These are phyloP conservation scores for Zizania latifolia DNA, from an alignment of 176 grass and related monocot genomes.

Conservation along the genomic window DNA sequence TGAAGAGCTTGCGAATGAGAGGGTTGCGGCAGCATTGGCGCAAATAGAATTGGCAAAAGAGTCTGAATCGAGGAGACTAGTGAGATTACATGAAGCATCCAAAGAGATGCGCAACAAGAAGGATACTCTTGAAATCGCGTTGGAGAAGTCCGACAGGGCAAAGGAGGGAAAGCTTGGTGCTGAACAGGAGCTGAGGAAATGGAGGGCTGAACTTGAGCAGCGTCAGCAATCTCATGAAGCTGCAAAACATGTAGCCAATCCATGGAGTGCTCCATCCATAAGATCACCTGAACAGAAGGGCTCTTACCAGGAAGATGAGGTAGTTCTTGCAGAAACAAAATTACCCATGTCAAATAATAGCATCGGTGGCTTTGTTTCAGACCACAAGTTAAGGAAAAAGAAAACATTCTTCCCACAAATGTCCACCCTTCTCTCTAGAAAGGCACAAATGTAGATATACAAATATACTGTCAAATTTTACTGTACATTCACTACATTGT, in stretches of 20 bases:
- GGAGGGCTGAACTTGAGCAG: constrained; percentile 71
- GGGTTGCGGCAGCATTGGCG: constrained; percentile 44
- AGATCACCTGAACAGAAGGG: constrained; percentile 25
- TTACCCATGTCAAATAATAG: constrained; percentile 24
- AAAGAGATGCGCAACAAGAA: constrained; percentile 46
- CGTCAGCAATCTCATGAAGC: constrained; percentile 53
- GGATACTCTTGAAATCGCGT: constrained; percentile 41
- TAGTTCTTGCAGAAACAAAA: constrained; percentile 26
- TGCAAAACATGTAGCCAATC: constrained; percentile 43
- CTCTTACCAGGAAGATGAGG: constrained; percentile 33
- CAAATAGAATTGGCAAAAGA: constrained; percentile 65
- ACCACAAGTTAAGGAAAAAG: constrained; percentile 55
- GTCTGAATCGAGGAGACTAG: constrained; percentile 52
- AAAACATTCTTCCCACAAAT: constrained; percentile 63
- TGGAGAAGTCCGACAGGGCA: constrained; percentile 62
- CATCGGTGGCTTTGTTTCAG: constrained; percentile 18
- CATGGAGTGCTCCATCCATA: constrained; percentile 22
- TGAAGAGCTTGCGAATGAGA: constrained; percentile 59
- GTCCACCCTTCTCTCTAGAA: constrained; percentile 51
- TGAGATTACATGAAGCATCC: constrained; percentile 49
- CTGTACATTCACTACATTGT: constrained; percentile 15
- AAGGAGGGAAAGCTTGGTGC: constrained; percentile 82
- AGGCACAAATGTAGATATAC: constrained; percentile 26
- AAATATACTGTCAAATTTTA: constrained; percentile 8
- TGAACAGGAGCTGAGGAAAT: constrained; percentile 84